Evolutionary conservation across 2,329 filamentous ascomycete species (phyloP), one percentile per base, ranked within the genome.

Genomic region (Hymenoscyphus infarciens): DNA sequence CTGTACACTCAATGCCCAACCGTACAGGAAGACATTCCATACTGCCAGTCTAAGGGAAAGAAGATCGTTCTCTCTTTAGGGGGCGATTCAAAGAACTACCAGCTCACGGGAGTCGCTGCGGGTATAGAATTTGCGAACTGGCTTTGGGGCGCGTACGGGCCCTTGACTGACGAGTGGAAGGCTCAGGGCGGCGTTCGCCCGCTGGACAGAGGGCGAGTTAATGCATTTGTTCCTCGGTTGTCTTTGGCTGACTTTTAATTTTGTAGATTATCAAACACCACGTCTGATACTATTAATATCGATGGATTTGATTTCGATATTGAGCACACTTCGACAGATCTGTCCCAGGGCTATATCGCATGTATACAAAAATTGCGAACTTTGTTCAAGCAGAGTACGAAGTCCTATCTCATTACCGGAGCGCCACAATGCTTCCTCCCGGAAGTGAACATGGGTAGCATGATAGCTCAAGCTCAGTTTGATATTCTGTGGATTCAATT

Each of bases 61-160:
- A 80, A 77, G 67, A 70, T 80, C 45, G 56, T 79, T 1, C 69
- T 80, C 1, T 79, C 77, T 5, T 66, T 80, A 8, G 78, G 78
- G 59, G 76, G 71, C n/a, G 69, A 69, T 6, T 59, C 61, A 11
- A 5, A 27, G 8, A 63, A 57, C 53, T 78, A 78, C 64, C 74
- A 78, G 61, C 71, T 79, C 25, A 75, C 72, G 1, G 76, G 76
- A 35, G 67, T 67, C 3, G 63, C 69, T 2, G 75, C 76, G 55
- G 77, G 77, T 7, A 70, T 70, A 8, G 70, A 68, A 54, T 72
- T 80, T 39, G 74, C 73, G 4, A 68, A 73, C 57, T 74, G 77
- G 49, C 67, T 80, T 11, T 80, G 77, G 76, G 70, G 69, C 39
- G 75, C 77, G 57, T 79, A 78, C 61, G 77, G 78, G 10, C 77